These are phyloP conservation scores for Colletotrichum horii DNA, from an alignment of 2,329 filamentous ascomycete genomes.

Conservation along the genomic window DNA sequence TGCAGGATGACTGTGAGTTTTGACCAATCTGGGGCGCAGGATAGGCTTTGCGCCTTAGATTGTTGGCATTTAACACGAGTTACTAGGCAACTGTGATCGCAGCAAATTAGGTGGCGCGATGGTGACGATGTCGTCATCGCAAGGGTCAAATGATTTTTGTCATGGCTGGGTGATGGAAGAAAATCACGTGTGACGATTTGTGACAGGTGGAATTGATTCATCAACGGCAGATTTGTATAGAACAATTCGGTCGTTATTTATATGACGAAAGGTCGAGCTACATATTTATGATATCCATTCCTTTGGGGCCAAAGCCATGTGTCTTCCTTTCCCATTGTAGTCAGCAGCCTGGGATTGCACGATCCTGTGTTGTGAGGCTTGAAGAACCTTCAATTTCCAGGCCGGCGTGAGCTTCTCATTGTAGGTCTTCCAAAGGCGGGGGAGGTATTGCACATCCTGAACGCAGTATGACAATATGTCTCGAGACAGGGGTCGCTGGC, in stretches of 20 bases:
- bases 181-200: not conserved
- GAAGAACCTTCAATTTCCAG: constrained; percentile 27
- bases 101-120: not conserved
- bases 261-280: not conserved
- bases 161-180: not conserved
- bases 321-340: constrained; percentile 30
- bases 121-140: not conserved
- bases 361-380: constrained; percentile 31
- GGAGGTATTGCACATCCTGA: constrained; percentile 48
- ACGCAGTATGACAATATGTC: constrained; percentile 50
- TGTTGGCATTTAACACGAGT: not conserved
- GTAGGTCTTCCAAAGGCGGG: constrained; percentile 36
- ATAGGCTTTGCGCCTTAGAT: not conserved
- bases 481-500: constrained; percentile 44
- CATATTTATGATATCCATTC: not conserved
- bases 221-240: not conserved
- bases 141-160: not conserved
- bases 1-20: not conserved
- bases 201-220: not conserved
- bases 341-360: constrained; percentile 28
- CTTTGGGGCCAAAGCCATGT: constrained; percentile 33
- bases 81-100: not conserved
- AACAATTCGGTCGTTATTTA: not conserved
- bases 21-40: not conserved
- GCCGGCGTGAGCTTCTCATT: constrained; percentile 21